Evolutionary conservation across 306 rosid species (phyloP).

Genomic region (Fragaria iinumae): DNA sequence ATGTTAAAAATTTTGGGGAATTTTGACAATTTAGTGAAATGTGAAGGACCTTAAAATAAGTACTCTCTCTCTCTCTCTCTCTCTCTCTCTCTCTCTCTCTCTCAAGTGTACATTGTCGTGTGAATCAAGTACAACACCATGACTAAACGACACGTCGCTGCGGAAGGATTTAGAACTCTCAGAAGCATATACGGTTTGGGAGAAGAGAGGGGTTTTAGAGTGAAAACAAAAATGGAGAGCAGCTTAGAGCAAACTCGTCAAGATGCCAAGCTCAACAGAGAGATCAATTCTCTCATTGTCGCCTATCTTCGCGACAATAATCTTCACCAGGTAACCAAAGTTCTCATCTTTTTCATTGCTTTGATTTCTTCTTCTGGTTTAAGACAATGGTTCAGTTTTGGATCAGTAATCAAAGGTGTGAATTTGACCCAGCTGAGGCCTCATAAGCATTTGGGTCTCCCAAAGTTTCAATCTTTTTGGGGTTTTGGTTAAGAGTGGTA

Average conservation of each 20-base stretch:
- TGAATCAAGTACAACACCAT: neutral
- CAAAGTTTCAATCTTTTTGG: neutral
- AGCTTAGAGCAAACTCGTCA: constrained; percentile 53
- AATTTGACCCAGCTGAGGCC: constrained; percentile 1
- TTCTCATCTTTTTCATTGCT: neutral
- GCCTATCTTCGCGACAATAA: constrained; percentile 82
- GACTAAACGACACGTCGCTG: constrained; percentile 12
- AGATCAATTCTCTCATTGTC: constrained; percentile 76
- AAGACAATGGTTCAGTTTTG: neutral
- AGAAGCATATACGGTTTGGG: neutral
- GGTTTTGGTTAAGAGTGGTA: neutral
- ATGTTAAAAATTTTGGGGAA: too few species aligned
- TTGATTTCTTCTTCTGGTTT: neutral
- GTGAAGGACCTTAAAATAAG: neutral
- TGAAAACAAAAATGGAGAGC: constrained; percentile 43
- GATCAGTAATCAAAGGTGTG: neutral
- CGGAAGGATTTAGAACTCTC: neutral
- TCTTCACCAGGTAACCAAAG: constrained; percentile 57
- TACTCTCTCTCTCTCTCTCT: too few species aligned
- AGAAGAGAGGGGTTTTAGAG: constrained; percentile 11
- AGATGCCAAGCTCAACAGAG: constrained; percentile 71
- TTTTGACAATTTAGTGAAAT: neutral
- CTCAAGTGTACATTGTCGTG: neutral
- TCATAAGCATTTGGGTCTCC: neutral
- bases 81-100: too few species aligned